Evolutionary conservation across 1,139 yeast species (phyloP), one percentile per base, ranked within the genome.

Genomic region (Magnusiomyces tetraspermus): DNA sequence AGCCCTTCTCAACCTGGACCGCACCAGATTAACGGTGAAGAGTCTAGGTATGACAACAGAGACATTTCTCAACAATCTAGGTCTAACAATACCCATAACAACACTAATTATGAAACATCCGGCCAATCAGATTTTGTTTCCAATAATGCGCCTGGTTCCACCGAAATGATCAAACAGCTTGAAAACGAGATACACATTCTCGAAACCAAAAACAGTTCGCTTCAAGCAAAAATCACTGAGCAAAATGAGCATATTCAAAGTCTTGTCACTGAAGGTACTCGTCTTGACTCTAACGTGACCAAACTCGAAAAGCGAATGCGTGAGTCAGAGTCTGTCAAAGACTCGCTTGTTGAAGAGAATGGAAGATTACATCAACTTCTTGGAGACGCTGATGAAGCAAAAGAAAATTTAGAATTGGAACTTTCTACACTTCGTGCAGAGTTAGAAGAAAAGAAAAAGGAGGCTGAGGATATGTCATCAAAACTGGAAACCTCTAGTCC

Each of bases 271-370:
- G 69, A 65, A 44, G 67, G 68, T 24, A 58, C 69, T 3, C 54
- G 63, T 36, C 57, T 64, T 62, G 67, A 62, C 43, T 63, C 61
- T 37, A 58, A 61, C 8, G 59, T 65, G 48, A 60, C 59, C 38
- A 58, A 57, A 36, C 59, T 66, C 22, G 65, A 63, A 50, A 64
- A 63, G 26, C 62, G 61, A 57, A 53, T 66, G 56, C 53, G 61
- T 31, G 63, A 68, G 56, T 55, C 66, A 2, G 67, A 63, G 57
- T 61, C 57, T 30, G 49, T 59, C 46, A 65, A 60, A 48, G 54
- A 59, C 6, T 67, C 70, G 2, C 66, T 73, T n/a, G 61, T 57
- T 19, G 64, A 62, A 42, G 68, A 66, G 52, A 65, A 65, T 50
- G 65, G 62, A 4, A 60, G 66, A 30, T 58, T 66, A 30, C 66